These are phyloP conservation scores for Pleurostoma richardsiae DNA, from an alignment of 2,329 filamentous ascomycete species.

Conservation along the genomic window DNA sequence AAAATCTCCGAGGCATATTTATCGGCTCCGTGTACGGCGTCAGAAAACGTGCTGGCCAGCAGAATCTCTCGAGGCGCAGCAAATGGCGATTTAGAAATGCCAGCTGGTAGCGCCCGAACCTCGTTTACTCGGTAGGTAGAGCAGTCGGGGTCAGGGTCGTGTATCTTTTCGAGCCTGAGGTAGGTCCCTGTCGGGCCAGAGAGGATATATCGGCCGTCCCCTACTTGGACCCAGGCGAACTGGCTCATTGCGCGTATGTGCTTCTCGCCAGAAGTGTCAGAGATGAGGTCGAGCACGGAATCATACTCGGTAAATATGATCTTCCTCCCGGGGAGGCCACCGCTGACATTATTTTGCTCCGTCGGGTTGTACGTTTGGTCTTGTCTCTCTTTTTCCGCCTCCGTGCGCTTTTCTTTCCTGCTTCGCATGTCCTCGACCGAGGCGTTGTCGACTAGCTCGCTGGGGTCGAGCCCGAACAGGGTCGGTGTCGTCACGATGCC, in stretches of 20 bases:
- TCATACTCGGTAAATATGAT: conserved; percentile 87
- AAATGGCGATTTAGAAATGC: conserved; percentile 51
- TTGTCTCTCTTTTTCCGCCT: conserved; percentile 32
- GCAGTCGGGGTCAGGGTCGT: conserved; percentile 19
- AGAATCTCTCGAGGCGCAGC: conserved; percentile 66
- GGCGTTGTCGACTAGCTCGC: conserved; percentile 66
- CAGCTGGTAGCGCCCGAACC: conserved; percentile 39
- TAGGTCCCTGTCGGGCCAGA: conserved; percentile 59
- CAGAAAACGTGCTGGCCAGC: conserved; percentile 58
- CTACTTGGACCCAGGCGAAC: conserved; percentile 78
- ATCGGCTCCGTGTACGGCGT: conserved; percentile 81
- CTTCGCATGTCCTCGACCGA: conserved; percentile 56
- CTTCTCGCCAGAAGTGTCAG: conserved; percentile 71
- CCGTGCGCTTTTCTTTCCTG: conserved; percentile 42
- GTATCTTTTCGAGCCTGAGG: conserved; percentile 43
- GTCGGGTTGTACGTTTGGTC: conserved; percentile 9
- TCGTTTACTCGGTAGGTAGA: conserved; percentile 39
- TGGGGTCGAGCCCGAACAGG: conserved; percentile 85
- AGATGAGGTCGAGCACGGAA: conserved; percentile 84
- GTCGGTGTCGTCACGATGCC: conserved; percentile 90
- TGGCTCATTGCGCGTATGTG: conserved; percentile 74
- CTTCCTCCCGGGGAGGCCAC: conserved; percentile 22
- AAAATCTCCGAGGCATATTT: conserved; percentile 68
- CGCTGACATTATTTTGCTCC: not conserved
- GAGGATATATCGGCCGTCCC: conserved; percentile 66